Evolutionary conservation across 352 stramenopile species (phyloP), one percentile per base, ranked within the genome.

Genomic region (Globisporangium solare): DNA sequence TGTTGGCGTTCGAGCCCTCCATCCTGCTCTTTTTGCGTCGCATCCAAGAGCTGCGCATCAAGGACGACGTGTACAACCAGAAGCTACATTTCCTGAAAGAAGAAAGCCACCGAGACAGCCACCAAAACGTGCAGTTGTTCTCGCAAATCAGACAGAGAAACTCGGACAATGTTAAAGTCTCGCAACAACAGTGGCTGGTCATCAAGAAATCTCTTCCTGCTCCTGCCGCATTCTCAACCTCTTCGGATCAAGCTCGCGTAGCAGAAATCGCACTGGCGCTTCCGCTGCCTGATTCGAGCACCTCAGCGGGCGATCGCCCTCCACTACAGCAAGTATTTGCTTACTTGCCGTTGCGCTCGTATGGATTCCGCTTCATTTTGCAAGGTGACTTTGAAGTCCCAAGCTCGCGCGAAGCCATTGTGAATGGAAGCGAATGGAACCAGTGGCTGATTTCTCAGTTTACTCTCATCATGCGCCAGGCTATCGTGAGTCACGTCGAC

Each of bases 351-450:
- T 54, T 95, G 47, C 76, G 83, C 4, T 89, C 78, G 7, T 93
- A 93, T 42, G 82, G 81, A 18, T 90, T 95, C 32, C 79, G 77
- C 1, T 95, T 92, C 72, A 89, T 96, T 35, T 27, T 96, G 10
- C 87, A 96, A 31, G 85, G 75, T 39, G 82, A 96, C 48, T 96
- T 94, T 62, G 79, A 94, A 50, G 78, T 95, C 1, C 79, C 85
- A 14, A 94, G 85, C 49, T 95, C 83, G 21, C 76, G 87, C 31
- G 87, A 96, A 54, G 82, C 85, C 10, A 87, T 96, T 22, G 76
- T 74, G 14, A 89, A 86, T 45, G 79, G 83, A 3, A 93, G 81
- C 56, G 78, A 88, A 42, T 96, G 87, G 87, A 96, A 96, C 50
- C 83, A 93, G 62, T 94, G 83, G 83, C 78, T 96, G 15, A 68